These are phyloP conservation scores for Cladosporium sp. DNA, from an alignment of 2,329 filamentous ascomycete species.

Conservation along the genomic window DNA sequence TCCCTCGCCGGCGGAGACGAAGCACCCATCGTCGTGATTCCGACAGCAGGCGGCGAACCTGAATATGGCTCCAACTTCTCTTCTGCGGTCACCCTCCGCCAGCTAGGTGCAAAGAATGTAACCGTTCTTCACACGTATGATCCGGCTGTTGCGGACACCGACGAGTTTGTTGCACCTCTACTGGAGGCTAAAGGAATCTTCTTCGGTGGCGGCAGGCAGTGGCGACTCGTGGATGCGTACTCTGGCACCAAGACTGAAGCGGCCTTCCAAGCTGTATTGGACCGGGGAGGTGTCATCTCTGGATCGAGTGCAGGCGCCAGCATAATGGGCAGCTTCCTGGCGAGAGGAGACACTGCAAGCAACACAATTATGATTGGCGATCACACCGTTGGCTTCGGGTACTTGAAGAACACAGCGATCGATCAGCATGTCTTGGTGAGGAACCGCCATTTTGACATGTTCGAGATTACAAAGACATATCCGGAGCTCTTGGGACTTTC, in stretches of 20 bases:
- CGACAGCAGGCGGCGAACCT: conserved; percentile 20
- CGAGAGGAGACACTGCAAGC: conserved; percentile 20
- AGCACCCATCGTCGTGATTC: conserved; percentile 20
- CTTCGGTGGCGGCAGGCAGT: conserved; percentile 23
- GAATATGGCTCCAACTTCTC: conserved; percentile 19
- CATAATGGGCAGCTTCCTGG: conserved; percentile 21
- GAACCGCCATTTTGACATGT: conserved; percentile 22
- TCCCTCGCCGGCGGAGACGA: conserved; percentile 20
- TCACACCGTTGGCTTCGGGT: conserved; percentile 21
- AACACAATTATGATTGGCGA: conserved; percentile 22
- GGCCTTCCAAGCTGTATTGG: conserved; percentile 19
- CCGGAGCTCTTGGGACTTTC: conserved; percentile 20
- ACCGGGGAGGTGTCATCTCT: conserved; percentile 21
- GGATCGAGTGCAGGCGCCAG: conserved; percentile 20
- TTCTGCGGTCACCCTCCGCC: conserved; percentile 16
- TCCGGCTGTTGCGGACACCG: conserved; percentile 17
- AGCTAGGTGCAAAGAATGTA: conserved; percentile 20
- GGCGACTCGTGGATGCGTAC: conserved; percentile 23
- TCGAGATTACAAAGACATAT: conserved; percentile 17
- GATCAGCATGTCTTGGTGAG: conserved; percentile 23
- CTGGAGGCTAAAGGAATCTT: conserved; percentile 18
- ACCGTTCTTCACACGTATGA: conserved; percentile 23
- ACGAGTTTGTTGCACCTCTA: conserved; percentile 20
- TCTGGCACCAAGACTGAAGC: conserved; percentile 19
- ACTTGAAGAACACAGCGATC: conserved; percentile 20